A percentile compares a stretch with the other conserved stretches of the same genome.
Evolutionary conservation across 2,329 filamentous ascomycete species (phyloP).

Genomic region (Paramyrothecium sp.): DNA sequence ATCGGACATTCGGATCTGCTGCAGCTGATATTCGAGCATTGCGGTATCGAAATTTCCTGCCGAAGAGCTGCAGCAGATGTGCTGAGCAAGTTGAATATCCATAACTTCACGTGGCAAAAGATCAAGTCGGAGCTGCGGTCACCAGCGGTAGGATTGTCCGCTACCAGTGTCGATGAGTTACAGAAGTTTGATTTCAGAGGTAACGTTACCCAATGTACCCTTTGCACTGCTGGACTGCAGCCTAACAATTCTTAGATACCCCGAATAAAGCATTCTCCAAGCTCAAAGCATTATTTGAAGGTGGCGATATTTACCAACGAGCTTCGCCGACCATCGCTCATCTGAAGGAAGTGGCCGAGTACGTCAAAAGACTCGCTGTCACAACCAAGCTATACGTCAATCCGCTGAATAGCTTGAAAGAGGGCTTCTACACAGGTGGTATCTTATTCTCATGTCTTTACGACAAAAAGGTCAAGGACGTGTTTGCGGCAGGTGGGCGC

Average conservation of each 20-base stretch:
- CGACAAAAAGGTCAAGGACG: conserved; percentile 78
- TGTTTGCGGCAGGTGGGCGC: conserved; percentile 89
- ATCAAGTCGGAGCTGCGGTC: conserved; percentile 79
- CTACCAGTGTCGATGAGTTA: conserved; percentile 87
- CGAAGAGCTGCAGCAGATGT: conserved; percentile 75
- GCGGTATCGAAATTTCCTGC: conserved; percentile 69
- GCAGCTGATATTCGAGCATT: conserved; percentile 86
- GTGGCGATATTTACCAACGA: conserved; percentile 68
- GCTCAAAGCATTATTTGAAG: conserved; percentile 59
- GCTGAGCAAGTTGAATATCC: conserved; percentile 83
- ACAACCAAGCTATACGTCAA: conserved; percentile 78
- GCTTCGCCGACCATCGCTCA: conserved; percentile 76
- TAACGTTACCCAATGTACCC: conserved; percentile 28
- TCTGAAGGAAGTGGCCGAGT: conserved; percentile 73
- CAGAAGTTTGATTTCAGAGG: conserved; percentile 88
- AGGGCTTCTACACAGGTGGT: conserved; percentile 84
- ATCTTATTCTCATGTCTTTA: conserved; percentile 89
- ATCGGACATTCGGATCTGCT: conserved; percentile 86
- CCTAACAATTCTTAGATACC: conserved; percentile 39
- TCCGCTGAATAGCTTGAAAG: conserved; percentile 84
- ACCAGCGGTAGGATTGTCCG: conserved; percentile 77
- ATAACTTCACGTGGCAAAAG: conserved; percentile 77
- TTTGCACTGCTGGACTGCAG: background rate
- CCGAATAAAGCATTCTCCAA: conserved; percentile 56
- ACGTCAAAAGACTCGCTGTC: conserved; percentile 73